phyloP scores from a whole-genome alignment of 768 basidiomycete genomes.

The Mycena galericulata region DNA sequence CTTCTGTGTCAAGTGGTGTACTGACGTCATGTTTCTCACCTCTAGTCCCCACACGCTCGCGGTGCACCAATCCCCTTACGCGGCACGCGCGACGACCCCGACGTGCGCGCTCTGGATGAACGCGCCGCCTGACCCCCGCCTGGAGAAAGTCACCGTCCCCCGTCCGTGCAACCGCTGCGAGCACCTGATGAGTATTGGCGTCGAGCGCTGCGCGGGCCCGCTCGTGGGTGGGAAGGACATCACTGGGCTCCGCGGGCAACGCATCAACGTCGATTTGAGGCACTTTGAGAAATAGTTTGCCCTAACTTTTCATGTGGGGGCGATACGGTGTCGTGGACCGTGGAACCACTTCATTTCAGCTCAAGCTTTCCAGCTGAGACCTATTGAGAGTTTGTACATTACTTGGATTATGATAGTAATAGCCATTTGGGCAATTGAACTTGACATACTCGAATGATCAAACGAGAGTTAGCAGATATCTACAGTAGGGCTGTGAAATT shows the following conservation, averaged over 20 bases:
- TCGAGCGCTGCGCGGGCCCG: not conserved
- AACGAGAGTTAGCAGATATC: no score
- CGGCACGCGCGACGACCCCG: not conserved
- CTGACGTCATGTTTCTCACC: not conserved
- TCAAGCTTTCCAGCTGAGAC: no score
- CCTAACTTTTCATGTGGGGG: no score
- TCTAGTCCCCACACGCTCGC: not conserved
- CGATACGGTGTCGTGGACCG: no score
- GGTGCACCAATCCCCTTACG: not conserved
- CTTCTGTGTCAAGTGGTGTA: no score
- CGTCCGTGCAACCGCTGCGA: constrained; percentile 10
- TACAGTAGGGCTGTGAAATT: not conserved
- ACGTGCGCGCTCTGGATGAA: not conserved
- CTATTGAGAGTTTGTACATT: no score
- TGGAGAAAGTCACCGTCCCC: not conserved
- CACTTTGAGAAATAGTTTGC: not conserved
- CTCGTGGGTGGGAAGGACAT: not conserved
- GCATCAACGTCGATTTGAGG: not conserved
- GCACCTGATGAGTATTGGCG: not conserved
- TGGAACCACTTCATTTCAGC: no score
- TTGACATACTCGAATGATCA: no score
- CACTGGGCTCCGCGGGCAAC: not conserved
- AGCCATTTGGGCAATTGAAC: no score
- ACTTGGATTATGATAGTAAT: no score
- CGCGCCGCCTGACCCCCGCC: not conserved